phyloP scores from a whole-genome alignment of 2,329 filamentous ascomycete species.

The Domatiomyces globalis region DNA sequence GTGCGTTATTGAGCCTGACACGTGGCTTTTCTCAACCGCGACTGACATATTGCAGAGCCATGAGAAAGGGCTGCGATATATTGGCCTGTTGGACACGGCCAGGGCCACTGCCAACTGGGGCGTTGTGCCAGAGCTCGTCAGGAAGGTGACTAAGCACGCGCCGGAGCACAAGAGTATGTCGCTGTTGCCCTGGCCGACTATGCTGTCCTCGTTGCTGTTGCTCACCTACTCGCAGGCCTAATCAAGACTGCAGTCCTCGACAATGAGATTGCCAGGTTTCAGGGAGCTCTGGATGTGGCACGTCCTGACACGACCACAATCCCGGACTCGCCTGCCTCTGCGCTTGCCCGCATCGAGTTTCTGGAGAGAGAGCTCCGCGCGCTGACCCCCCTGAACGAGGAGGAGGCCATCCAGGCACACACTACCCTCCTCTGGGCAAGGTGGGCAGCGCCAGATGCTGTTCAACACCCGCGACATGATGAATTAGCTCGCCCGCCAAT shows the following conservation, averaged over 20 bases:
- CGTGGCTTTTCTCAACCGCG: background rate
- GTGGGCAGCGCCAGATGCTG: constrained; percentile 17
- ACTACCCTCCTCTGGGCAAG: constrained; percentile 58
- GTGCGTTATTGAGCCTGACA: constrained; percentile 7
- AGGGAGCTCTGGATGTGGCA: constrained; percentile 18
- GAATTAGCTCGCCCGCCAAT: constrained; percentile 41
- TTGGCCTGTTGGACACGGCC: constrained; percentile 67
- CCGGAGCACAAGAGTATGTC: constrained; percentile 63
- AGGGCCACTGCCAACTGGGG: constrained; percentile 81
- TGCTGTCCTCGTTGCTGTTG: constrained; percentile 2
- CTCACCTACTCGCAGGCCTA: constrained; percentile 39
- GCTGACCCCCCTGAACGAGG: constrained; percentile 21
- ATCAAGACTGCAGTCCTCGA: constrained; percentile 57
- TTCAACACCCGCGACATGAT: constrained; percentile 44
- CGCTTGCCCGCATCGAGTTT: constrained; percentile 22
- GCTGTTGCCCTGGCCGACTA: constrained; percentile 3
- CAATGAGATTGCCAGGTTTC: constrained; percentile 45
- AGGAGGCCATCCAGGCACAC: constrained; percentile 59
- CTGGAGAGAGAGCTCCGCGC: constrained; percentile 11
- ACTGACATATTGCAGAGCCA: constrained; percentile 22
- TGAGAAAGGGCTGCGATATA: constrained; percentile 70
- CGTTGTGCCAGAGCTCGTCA: constrained; percentile 70
- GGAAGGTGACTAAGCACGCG: constrained; percentile 91
- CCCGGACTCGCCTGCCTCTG: background rate
- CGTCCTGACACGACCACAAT: constrained; percentile 16